phyloP scores from a whole-genome alignment of 1,139 yeast species.

The Suhomyces coccinellae region DNA sequence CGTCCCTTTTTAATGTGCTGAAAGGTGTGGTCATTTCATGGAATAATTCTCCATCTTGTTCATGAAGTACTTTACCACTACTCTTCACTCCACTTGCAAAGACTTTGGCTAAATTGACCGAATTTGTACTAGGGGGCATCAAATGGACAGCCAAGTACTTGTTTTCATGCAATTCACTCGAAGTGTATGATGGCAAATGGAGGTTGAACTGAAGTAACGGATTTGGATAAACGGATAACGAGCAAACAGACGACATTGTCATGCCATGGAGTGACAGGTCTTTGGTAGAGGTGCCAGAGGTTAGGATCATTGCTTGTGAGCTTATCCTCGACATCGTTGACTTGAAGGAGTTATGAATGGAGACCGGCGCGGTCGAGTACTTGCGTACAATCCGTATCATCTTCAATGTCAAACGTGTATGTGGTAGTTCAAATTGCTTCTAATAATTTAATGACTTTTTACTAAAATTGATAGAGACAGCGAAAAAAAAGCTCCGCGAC shows the following conservation, averaged over 20 bases:
- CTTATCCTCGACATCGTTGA: constrained; percentile 42
- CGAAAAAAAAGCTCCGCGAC: constrained; percentile 53
- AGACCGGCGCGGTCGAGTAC: constrained; percentile 2
- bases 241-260: constrained; percentile 79
- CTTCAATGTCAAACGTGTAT: no score
- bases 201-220: constrained; percentile 80
- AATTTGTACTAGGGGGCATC: constrained; percentile 54
- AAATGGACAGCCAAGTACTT: constrained; percentile 71
- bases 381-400: constrained; percentile 11
- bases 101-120: constrained; percentile 55
- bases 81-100: constrained; percentile 60
- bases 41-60: constrained; percentile 41
- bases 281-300: constrained; percentile 22
- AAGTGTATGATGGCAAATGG: constrained; percentile 79
- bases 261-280: constrained; percentile 56
- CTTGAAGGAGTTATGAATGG: constrained; percentile 15
- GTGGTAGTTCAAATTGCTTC: neutral
- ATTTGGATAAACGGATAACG: constrained; percentile 69
- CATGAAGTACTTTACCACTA: constrained; percentile 14
- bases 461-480: neutral
- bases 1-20: constrained; percentile 24
- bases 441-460: neutral
- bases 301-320: constrained; percentile 47
- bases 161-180: constrained; percentile 57
- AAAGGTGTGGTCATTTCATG: constrained; percentile 57